Conservation (phyloP, 306 rosid species). For the Cicer judaicum region DNA sequence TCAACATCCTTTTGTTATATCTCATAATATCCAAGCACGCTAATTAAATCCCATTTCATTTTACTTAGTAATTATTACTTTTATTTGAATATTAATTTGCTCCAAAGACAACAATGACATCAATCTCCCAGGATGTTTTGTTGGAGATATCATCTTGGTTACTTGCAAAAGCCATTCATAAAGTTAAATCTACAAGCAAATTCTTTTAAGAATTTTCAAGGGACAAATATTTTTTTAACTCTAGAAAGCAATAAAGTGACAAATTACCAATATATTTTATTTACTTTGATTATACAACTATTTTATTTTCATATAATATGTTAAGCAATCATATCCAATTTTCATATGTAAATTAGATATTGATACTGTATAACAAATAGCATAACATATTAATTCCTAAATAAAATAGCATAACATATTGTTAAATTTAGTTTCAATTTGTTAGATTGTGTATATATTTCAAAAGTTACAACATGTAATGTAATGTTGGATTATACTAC, state of each 20-base stretch:
- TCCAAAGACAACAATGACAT: not conserved
- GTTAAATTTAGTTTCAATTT: not conserved
- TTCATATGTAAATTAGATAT: too few species aligned
- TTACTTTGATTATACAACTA: too few species aligned
- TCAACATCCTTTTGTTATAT: not conserved
- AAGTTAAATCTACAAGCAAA: not conserved
- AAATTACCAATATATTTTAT: too few species aligned
- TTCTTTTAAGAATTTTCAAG: not conserved
- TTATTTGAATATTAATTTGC: not conserved
- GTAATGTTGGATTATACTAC: too few species aligned
- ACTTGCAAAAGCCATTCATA: conserved; percentile 18
- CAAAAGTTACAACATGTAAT: too few species aligned
- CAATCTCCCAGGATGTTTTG: not conserved
- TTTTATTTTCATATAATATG: too few species aligned
- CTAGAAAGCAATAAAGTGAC: too few species aligned
- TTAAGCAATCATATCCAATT: too few species aligned
- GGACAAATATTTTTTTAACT: not conserved
- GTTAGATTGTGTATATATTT: not conserved
- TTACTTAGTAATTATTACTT: not conserved
- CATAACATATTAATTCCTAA: too few species aligned
- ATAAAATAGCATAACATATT: too few species aligned
- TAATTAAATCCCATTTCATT: not conserved
- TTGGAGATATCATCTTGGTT: conserved; percentile 25
- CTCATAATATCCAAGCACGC: not conserved
- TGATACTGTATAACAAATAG: too few species aligned